Percentiles rank a stretch among this genome's conserved stretches.
Conservation (phyloP, 768 basidiomycete species). For the Mycena kentingensis region DNA sequence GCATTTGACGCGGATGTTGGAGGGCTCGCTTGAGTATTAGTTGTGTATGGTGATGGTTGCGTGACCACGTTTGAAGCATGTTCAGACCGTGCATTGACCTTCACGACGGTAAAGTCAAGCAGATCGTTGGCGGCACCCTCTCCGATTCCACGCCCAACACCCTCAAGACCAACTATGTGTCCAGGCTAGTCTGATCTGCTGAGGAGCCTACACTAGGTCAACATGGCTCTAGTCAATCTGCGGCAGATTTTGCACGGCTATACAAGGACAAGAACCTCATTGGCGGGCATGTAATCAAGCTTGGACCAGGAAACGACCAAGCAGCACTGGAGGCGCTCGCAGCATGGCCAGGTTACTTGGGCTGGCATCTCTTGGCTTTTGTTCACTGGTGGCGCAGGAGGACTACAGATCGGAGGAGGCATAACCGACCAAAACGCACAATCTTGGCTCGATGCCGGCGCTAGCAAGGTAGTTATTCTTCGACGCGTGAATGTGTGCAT, state of each 20-base stretch:
- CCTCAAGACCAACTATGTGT: conserved; percentile 88
- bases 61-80: too few species aligned
- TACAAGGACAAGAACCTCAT: conserved; percentile 69
- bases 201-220: background rate
- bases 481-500: too few species aligned
- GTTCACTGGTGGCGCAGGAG: conserved; percentile 45
- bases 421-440: conserved; percentile 80
- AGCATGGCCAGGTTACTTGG: conserved; percentile 73
- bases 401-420: conserved; percentile 91
- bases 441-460: conserved; percentile 86
- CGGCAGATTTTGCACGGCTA: conserved; percentile 77
- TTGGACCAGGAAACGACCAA: conserved; percentile 85
- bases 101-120: conserved; percentile 94
- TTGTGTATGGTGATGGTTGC: too few species aligned
- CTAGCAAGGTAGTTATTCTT: conserved; percentile 94
- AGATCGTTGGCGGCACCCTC: conserved; percentile 95
- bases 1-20: conserved; percentile 80
- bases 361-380: conserved; percentile 2
- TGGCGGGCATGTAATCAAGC: conserved; percentile 96
- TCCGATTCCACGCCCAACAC: conserved; percentile 61
- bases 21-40: conserved; percentile 77
- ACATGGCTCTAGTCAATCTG: conserved; percentile 58
- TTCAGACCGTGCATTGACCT: conserved; percentile 91
- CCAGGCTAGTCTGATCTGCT: conserved; percentile 57
- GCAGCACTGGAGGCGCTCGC: conserved; percentile 84